Evolutionary conservation across 2,329 filamentous ascomycete genomes (phyloP).

Genomic region (Aureobasidium sp.): DNA sequence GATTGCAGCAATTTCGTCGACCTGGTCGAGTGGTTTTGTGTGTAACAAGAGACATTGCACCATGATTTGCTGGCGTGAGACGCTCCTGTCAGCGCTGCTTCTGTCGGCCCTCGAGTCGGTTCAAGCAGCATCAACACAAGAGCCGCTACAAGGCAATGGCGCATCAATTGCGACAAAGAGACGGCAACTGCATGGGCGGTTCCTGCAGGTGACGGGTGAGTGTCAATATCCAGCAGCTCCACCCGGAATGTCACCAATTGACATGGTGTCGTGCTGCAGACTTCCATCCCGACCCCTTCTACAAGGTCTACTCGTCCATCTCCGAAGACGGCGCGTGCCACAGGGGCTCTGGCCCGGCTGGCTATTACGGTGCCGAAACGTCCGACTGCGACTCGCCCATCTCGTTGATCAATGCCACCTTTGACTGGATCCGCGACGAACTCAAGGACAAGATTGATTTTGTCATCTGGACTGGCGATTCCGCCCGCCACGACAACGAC

Average conservation of each 20-base stretch:
- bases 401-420: slow-evolving; percentile 76
- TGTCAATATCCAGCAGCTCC: slow-evolving; percentile 19
- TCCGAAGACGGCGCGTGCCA: slow-evolving; percentile 68
- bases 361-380: slow-evolving; percentile 75
- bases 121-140: not conserved
- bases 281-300: slow-evolving; percentile 84
- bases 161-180: not conserved
- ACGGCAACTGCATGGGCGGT: slow-evolving; percentile 52
- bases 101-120: not conserved
- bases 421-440: slow-evolving; percentile 67
- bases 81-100: not conserved
- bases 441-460: slow-evolving; percentile 34
- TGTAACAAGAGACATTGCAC: not conserved
- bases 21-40: not conserved
- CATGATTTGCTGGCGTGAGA: slow-evolving; percentile 1
- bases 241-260: slow-evolving; percentile 19
- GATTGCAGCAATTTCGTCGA: slow-evolving; percentile 6
- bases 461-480: slow-evolving; percentile 36
- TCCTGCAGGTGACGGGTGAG: slow-evolving; percentile 82
- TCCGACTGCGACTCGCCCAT: slow-evolving; percentile 83
- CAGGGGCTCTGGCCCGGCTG: slow-evolving; percentile 66
- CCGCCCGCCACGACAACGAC: slow-evolving; percentile 35
- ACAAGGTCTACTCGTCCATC: slow-evolving; percentile 70
- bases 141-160: slow-evolving; percentile 16
- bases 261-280: slow-evolving; percentile 47